Evolutionary conservation across 2,329 filamentous ascomycete genomes (phyloP).

Genomic region (Chaetomiaceae sp.): DNA sequence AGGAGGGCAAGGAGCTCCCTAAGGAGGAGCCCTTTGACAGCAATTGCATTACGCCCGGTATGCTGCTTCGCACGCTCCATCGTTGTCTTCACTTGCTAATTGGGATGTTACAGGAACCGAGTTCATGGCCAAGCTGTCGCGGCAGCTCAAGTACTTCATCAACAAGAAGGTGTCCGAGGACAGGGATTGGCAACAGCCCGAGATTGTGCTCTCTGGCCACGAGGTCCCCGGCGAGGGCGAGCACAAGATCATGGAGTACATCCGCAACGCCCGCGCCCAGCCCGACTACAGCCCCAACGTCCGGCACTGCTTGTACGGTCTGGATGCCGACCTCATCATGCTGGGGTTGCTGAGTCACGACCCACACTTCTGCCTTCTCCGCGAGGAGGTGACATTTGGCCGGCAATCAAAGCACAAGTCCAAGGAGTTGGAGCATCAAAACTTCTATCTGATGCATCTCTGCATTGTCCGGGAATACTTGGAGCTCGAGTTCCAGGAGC

Average conservation of each 20-base stretch:
- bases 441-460: conserved; percentile 95
- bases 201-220: conserved; percentile 93
- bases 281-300: conserved; percentile 88
- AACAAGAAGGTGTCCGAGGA: conserved; percentile 98
- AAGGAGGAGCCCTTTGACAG: conserved; percentile 96
- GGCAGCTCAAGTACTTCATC: conserved; percentile 95
- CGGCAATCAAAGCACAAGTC: conserved; percentile 81
- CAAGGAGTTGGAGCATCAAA: conserved; percentile 96
- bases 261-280: conserved; percentile 93
- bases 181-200: conserved; percentile 93
- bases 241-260: conserved; percentile 99
- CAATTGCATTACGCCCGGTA: conserved; percentile 94
- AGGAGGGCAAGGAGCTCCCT: conserved; percentile 84
- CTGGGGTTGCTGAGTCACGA: conserved; percentile 94
- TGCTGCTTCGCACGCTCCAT: not conserved
- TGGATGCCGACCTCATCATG: conserved; percentile 99
- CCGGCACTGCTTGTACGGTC: conserved; percentile 92
- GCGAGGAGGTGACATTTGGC: conserved; percentile 97
- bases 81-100: conserved; percentile 4
- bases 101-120: conserved; percentile 55
- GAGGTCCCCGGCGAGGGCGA: conserved; percentile 98
- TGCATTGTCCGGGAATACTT: conserved; percentile 97
- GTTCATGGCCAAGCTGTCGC: conserved; percentile 95
- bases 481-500: conserved; percentile 92
- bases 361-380: conserved; percentile 93